Evolutionary conservation across 2,329 filamentous ascomycete species (phyloP), one percentile per base, ranked within the genome.

Genomic region (Cladosporium austrohemisphaericum): DNA sequence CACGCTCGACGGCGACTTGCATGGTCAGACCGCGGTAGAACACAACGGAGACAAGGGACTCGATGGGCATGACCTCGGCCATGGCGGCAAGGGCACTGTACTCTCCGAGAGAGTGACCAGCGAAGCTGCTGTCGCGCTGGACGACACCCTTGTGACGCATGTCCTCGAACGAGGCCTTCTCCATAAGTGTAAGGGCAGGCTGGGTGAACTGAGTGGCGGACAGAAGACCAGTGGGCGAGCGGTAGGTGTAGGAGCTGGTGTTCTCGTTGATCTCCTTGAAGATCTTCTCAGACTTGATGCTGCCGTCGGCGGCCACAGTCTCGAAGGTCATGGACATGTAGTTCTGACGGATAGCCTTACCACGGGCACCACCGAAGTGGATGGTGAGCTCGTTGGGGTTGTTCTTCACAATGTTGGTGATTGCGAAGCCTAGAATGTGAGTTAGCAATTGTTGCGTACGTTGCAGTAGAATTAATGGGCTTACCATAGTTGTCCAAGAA

Each of bases 321-420:
- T 98, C 93, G 71, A 97, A 98, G 40, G 92, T 97, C 93, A 98
- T 98, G 52, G 92, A 85, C 86, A 97, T 97, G 77, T 98, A 98
- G 73, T 98, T 98, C 66, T 95, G 86, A 55, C 93, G 89, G 61
- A 98, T 98, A 44, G 89, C 90, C 75, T 97, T 98, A 66, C 93
- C 93, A 52, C 89, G 87, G 54, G 93, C 90, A 41, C 93, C 93
- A 74, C 94, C 93, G 65, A 98, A 98, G 76, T 98, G 88, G 57
- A 98, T 88, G 4, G 94, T 98, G 49, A 98, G 84, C 74, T 97
- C 93, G 78, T 96, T 96, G 56, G 93, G 93, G 73, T 98, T 98
- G 77, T 97, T 98, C 79, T 90, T 94, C 70, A 98, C 93, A 64
- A 98, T 98, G 72, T 97, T 91, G 66, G 91, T 95, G 64, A 98